Evolutionary conservation across 176 grass and related monocot genomes (phyloP).

Genomic region (Paspalum vaginatum): DNA sequence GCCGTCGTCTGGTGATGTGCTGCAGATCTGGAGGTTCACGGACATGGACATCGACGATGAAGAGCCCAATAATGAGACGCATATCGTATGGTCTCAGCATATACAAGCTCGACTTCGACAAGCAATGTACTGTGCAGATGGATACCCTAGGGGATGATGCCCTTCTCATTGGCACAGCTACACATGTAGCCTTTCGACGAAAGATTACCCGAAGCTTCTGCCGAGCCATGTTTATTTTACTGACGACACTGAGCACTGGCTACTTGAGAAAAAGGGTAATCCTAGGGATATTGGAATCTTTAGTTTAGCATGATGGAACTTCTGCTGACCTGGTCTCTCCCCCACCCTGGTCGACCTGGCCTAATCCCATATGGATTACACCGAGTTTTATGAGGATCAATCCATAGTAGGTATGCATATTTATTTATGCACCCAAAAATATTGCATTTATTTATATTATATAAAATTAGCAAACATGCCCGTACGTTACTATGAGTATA

Average conservation of each 20-base stretch:
- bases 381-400: constrained; percentile 1
- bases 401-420: constrained; percentile 6
- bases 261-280: not conserved
- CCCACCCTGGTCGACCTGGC: constrained; percentile 1
- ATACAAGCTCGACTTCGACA: not conserved
- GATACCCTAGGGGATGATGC: not conserved
- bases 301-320: not conserved
- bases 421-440: no score
- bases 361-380: constrained; percentile 14
- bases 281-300: constrained; percentile 15
- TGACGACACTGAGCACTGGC: not conserved
- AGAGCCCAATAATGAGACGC: not conserved
- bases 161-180: not conserved
- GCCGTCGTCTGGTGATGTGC: not conserved
- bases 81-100: not conserved
- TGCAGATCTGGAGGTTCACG: constrained; percentile 9
- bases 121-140: not conserved
- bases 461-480: no score
- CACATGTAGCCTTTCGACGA: not conserved
- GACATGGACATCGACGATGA: no score
- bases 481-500: no score
- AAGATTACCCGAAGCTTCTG: not conserved
- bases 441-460: no score
- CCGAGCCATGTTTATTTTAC: constrained; percentile 13
- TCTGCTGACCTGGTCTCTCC: not conserved